phyloP scores from a whole-genome alignment of 2,329 filamentous ascomycete genomes.

The Nigrospora oryzae region DNA sequence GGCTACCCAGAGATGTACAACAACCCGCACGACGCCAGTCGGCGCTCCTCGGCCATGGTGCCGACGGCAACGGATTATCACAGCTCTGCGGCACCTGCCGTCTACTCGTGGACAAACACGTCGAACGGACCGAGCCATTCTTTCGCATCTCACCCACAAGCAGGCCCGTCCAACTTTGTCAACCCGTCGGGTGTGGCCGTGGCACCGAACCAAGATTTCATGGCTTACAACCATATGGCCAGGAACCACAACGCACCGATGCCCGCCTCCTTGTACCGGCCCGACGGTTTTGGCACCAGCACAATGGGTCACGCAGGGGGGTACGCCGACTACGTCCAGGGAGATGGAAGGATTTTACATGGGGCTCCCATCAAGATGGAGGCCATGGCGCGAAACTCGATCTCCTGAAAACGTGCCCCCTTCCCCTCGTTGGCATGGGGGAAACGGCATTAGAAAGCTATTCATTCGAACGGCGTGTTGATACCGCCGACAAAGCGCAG shows the following conservation, averaged over 20 bases:
- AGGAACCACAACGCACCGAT: background rate
- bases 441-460: too few relatives aligned
- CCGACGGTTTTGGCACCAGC: background rate
- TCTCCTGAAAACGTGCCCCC: background rate
- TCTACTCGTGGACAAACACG: background rate
- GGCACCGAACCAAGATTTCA: background rate
- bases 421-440: too few relatives aligned
- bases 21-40: conserved; percentile 1
- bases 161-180: background rate
- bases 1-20: conserved; percentile 2
- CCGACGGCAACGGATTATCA: background rate
- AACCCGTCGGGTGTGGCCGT: background rate
- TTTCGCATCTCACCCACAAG: background rate
- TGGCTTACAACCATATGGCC: background rate
- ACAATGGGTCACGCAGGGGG: background rate
- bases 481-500: too few relatives aligned
- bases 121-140: background rate
- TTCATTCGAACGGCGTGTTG: too few relatives aligned
- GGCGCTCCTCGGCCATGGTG: background rate
- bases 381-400: background rate
- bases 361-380: background rate
- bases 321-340: background rate
- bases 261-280: background rate
- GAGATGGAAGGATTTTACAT: background rate
- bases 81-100: background rate